Percentiles rank a stretch among this genome's conserved stretches.
Evolutionary conservation across 257 asterid species (phyloP).

Genomic region (Solanum dulcamara): DNA sequence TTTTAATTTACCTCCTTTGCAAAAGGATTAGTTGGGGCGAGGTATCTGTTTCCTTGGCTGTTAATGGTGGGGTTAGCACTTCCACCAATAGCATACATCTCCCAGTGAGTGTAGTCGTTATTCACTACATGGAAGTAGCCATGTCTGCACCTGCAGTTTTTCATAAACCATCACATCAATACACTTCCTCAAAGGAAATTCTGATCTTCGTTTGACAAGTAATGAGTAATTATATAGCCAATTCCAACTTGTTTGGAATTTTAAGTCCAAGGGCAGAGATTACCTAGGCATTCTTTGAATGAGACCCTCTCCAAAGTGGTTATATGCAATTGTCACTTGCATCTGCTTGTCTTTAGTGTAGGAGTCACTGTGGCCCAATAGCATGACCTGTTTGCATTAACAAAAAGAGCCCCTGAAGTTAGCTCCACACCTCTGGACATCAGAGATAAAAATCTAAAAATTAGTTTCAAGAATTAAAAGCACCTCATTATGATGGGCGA

Average conservation of each 20-base stretch:
- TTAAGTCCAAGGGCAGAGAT: neutral
- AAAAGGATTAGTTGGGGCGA: conserved; percentile 59
- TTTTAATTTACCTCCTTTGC: conserved; percentile 64
- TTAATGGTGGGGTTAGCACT: conserved; percentile 85
- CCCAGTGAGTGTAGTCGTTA: conserved; percentile 97
- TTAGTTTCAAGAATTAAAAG: neutral
- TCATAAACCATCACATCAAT: neutral
- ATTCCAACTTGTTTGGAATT: neutral
- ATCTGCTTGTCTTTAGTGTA: conserved; percentile 70
- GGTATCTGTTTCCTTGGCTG: conserved; percentile 89
- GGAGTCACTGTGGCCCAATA: conserved; percentile 92
- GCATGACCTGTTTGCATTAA: conserved; percentile 54
- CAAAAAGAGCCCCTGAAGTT: neutral
- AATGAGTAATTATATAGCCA: neutral
- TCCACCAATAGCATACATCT: conserved; percentile 96
- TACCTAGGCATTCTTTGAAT: conserved; percentile 98
- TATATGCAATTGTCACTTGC: conserved; percentile 94
- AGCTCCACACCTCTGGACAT: neutral
- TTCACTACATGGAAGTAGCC: conserved; percentile 95
- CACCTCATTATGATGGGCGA: conserved; percentile 92
- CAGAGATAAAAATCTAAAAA: neutral
- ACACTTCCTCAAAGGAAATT: neutral
- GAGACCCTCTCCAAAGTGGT: conserved; percentile 90
- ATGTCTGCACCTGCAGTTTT: conserved; percentile 64
- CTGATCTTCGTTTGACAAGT: neutral